Conservation (phyloP, 164 flowering plant genomes). For the Litsea cubeba region DNA sequence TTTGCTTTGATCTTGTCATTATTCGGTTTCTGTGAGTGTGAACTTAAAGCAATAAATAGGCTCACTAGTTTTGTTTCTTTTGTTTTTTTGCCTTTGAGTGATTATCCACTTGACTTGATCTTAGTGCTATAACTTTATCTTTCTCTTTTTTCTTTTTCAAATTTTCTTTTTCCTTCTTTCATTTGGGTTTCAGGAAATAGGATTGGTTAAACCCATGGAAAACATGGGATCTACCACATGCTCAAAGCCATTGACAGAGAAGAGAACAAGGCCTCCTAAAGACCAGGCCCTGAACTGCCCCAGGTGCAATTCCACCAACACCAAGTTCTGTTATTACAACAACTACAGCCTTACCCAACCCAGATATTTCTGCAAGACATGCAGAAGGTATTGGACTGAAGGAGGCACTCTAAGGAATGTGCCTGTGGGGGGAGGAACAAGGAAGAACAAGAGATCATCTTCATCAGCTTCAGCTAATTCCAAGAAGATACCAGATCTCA, state of each 20-base stretch:
- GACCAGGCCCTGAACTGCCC: constrained; percentile 85
- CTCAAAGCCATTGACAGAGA: constrained; percentile 44
- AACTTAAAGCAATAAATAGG: constrained; percentile 1
- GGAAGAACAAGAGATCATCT: constrained; percentile 73
- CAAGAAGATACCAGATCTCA: constrained; percentile 43
- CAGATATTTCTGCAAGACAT: constrained; percentile 90
- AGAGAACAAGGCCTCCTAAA: constrained; percentile 66
- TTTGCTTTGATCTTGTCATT: not conserved
- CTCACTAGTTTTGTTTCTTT: not conserved
- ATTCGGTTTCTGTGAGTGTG: not conserved
- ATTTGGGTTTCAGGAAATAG: constrained; percentile 48
- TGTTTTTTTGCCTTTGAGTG: not conserved
- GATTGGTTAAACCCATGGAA: constrained; percentile 71
- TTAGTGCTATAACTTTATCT: too few relatives aligned
- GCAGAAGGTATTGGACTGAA: constrained; percentile 96
- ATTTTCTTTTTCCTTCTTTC: constrained; percentile 3
- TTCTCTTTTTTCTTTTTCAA: constrained; percentile 2
- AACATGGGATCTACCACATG: constrained; percentile 55
- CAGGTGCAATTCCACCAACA: constrained; percentile 90
- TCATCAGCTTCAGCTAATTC: constrained; percentile 21
- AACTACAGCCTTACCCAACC: constrained; percentile 97
- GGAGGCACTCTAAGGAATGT: constrained; percentile 92
- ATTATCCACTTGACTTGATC: not conserved
- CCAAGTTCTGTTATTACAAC: constrained; percentile 97
- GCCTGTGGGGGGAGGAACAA: constrained; percentile 96